phyloP scores from a whole-genome alignment of 2,329 filamentous ascomycete genomes.

The Stachybotrys elegans region DNA sequence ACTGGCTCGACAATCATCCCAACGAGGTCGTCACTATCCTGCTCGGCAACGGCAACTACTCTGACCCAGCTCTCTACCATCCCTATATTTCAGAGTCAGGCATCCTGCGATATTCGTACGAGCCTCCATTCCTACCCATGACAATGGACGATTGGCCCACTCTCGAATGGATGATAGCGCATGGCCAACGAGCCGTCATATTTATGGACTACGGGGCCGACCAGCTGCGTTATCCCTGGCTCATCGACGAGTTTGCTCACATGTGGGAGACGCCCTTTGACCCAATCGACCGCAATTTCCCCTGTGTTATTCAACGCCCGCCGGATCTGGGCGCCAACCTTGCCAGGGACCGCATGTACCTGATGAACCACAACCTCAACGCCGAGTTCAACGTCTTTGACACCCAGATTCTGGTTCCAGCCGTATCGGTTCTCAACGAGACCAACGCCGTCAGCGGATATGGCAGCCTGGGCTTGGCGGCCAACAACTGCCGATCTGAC shows the following conservation, averaged over 20 bases:
- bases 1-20: conserved; percentile 71
- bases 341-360: conserved; percentile 62
- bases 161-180: conserved; percentile 68
- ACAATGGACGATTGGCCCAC: conserved; percentile 76
- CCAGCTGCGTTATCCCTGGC: conserved; percentile 72
- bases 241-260: conserved; percentile 82
- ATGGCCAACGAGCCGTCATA: conserved; percentile 66
- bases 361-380: conserved; percentile 91
- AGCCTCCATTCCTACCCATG: conserved; percentile 67
- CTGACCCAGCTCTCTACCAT: conserved; percentile 57
- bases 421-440: conserved; percentile 61
- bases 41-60: conserved; percentile 77
- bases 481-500: conserved; percentile 52
- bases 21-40: conserved; percentile 87
- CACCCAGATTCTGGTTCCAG: conserved; percentile 63
- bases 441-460: conserved; percentile 64
- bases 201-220: conserved; percentile 85
- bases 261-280: conserved; percentile 92
- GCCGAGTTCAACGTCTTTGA: conserved; percentile 65
- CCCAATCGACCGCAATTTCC: conserved; percentile 58
- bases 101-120: conserved; percentile 68
- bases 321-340: conserved; percentile 54
- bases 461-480: conserved; percentile 62
- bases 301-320: conserved; percentile 74
- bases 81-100: conserved; percentile 67